These are phyloP conservation scores for Picocystis salinarum DNA, from an alignment of 139 green algal genomes.

Conservation along the genomic window DNA sequence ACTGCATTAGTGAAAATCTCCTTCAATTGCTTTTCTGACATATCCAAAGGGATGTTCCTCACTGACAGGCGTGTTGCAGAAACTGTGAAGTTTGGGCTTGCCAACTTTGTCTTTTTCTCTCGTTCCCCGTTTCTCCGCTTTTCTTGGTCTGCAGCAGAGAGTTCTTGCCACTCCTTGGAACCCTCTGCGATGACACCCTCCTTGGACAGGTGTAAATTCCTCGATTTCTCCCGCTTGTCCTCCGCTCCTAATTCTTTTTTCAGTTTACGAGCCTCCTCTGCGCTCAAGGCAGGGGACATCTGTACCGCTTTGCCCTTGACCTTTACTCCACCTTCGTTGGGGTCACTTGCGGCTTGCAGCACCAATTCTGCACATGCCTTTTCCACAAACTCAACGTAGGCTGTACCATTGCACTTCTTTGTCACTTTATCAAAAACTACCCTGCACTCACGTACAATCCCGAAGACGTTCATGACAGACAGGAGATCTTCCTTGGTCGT, in stretches of 20 bases:
- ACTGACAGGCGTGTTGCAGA: conserved; percentile 56
- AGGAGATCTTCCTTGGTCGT: too few relatives aligned
- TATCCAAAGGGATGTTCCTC: conserved; percentile 56
- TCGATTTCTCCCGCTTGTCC: conserved; percentile 5
- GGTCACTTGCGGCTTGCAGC: not conserved
- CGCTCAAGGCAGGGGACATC: too few relatives aligned
- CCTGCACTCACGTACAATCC: conserved; percentile 15
- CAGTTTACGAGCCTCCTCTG: too few relatives aligned
- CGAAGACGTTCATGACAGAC: too few relatives aligned
- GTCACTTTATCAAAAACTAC: conserved; percentile 57
- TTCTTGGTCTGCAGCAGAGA: conserved; percentile 47
- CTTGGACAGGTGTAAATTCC: too few relatives aligned
- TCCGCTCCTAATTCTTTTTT: not conserved
- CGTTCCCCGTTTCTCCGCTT: conserved; percentile 35
- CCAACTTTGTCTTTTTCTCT: conserved; percentile 64
- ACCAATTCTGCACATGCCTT: not conserved
- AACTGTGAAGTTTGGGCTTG: conserved; percentile 81
- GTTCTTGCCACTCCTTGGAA: conserved; percentile 36
- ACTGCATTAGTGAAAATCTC: conserved; percentile 38
- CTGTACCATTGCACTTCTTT: conserved; percentile 60
- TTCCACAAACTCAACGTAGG: conserved; percentile 64
- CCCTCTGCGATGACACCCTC: conserved; percentile 65
- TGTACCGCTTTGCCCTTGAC: conserved; percentile 27
- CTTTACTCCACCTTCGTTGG: conserved; percentile 1
- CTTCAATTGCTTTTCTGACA: conserved; percentile 40